Evolutionary conservation across 23 red algal genomes (phyloP), one percentile per base, ranked within the genome.

Genomic region (Gracilariopsis chorda): DNA sequence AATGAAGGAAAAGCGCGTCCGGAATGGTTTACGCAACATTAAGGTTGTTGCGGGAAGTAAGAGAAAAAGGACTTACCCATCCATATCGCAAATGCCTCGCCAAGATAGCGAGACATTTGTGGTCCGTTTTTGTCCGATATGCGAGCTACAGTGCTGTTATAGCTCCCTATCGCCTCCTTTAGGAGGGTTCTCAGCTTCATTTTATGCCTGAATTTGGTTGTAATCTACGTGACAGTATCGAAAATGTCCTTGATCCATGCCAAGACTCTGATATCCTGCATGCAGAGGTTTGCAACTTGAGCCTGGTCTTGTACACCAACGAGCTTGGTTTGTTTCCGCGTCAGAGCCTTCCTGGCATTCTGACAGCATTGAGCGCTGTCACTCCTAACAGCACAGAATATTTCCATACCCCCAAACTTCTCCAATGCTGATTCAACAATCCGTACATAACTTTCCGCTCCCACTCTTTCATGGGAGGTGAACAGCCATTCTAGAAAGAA

Each of bases 401-500:
- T 46, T 39, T 37, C 35, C 77, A 81, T 81, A 19, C 45, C 45
- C 21, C 7, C 77, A 81, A 81, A 55, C 28, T 49, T 23, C 59
- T 81, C 77, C 10, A 81, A 36, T 32, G 51, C 51, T 25, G 28
- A 29, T 51, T 81, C 77, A 55, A 81, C 52, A 81, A 81, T 55
- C 59, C 59, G 46, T 28, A 81, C 51, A 56, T 81, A 81, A 28
- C 48, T 60, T 24, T 28, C 46, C 36, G 77, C 77, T 51, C 51
- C 77, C 24, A 37, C 30, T 29, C 21, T 37, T 7, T 49, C 42
- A 27, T 21, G 59, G n/a, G 29, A 46, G 28, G 77, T 81, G 39
- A 56, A 81, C 9, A 58, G 48, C 21, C 48, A 81, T 39, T 81
- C 51, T 20, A 81, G 44, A 52, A 81, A 81, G 52, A 81, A 78